These are phyloP conservation scores for Pittosporum tobira DNA, from an alignment of 129 eudicot species.

Conservation along the genomic window DNA sequence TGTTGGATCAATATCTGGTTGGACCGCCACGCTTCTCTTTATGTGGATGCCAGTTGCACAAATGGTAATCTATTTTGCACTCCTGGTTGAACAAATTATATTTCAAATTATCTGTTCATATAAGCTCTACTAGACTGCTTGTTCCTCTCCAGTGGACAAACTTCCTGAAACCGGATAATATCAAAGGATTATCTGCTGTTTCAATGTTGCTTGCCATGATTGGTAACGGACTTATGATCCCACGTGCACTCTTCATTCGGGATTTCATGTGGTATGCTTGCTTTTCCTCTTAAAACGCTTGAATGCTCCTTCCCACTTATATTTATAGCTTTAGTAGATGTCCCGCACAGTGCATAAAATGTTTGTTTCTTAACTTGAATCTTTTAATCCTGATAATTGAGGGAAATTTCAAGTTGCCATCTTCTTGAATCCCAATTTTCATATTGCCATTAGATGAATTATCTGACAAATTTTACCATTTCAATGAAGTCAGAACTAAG, in stretches of 20 bases:
- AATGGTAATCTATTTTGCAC: constrained; percentile 42
- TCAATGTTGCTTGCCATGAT: constrained; percentile 96
- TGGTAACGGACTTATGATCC: constrained; percentile 92
- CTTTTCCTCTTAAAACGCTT: constrained; percentile 4
- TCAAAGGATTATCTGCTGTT: constrained; percentile 78
- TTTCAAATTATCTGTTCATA: constrained; percentile 2
- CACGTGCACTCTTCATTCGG: constrained; percentile 87
- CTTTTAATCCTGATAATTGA: too few species aligned
- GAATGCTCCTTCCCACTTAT: not conserved
- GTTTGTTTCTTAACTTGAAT: not conserved
- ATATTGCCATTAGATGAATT: too few species aligned
- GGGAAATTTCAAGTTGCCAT: too few species aligned
- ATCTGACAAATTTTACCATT: too few species aligned
- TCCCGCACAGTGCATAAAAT: not conserved
- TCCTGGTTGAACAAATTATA: not conserved
- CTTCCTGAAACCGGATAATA: constrained; percentile 79
- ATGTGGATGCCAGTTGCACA: constrained; percentile 99
- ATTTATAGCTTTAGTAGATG: not conserved
- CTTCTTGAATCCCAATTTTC: too few species aligned
- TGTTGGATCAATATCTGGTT: constrained; percentile 76
- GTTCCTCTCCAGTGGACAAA: constrained; percentile 78
- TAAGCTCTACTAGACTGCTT: constrained; percentile 4
- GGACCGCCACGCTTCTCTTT: constrained; percentile 99
- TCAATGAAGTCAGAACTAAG: too few species aligned
- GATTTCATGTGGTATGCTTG: constrained; percentile 91